Base-by-base conservation (phyloP, 805 yeast species). In the Candida pini region DNA sequence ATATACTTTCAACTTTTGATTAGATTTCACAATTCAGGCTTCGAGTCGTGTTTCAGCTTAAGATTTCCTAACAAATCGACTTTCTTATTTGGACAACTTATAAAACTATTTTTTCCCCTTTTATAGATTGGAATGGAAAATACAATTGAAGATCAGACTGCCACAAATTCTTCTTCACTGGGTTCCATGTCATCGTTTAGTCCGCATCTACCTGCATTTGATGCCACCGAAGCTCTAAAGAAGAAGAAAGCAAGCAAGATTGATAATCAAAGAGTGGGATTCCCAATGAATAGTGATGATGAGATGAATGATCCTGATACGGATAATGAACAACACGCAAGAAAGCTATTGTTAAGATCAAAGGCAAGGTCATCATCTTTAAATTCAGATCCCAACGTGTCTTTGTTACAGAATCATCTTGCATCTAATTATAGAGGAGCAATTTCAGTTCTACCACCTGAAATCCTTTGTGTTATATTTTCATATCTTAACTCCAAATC, bases 391-490 rank as follows among this genome's bases (percentile, higher is more conserved):
- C 38, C 42, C 24, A 34, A 32, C 22, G 31, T 28, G 23, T 37
- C 34, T 6, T 18, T 31, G 16, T 14, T 31, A 28, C 13, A 19
- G 17, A 34, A 34, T 6, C 38, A 41, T 34, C 34, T 24, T 24
- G 32, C 39, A 18, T 33, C 41, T 22, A 20, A 39, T 9, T 28
- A 38, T 24, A 23, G 39, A 16, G 48, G 51, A 6, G 68, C 68
- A 16, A 62, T 74, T 30, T 56, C 67, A 14, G 64, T 63, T 31
- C 54, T 75, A 31, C 81, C 81, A 7, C 73, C 80, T 0, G 81
- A 75, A 56, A 74, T 83, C 14, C 55, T 83, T 28, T 69, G 80
- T 31, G 68, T 80, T 44, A 76, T 83, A 2, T 76, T 83, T 40
- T 79, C 84, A 34, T 70, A 78, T 40, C 60, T 82, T 33, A 76